Evolutionary conservation across 139 green algal genomes (phyloP).

Genomic region (Penium margaritaceum): DNA sequence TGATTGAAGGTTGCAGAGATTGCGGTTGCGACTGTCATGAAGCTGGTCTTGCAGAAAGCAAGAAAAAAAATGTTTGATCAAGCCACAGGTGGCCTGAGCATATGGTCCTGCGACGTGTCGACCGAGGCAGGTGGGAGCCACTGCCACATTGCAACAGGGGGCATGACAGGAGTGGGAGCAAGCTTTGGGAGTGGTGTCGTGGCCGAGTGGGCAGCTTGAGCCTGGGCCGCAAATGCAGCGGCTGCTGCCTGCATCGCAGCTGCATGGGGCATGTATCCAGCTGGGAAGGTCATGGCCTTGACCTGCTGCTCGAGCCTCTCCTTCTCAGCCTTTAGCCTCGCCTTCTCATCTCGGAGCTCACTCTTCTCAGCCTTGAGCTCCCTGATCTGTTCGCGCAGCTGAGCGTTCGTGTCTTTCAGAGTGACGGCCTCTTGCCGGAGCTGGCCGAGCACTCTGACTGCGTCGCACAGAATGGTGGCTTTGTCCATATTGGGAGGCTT

Average conservation of each 20-base stretch:
- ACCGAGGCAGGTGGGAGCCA: conserved; percentile 54
- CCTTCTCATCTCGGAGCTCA: conserved; percentile 39
- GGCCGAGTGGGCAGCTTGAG: too few relatives aligned
- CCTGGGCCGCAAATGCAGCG: conserved; percentile 30
- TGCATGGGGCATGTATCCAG: conserved; percentile 31
- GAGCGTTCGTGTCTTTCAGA: conserved; percentile 24
- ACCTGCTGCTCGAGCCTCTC: conserved; percentile 26
- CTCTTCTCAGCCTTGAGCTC: conserved; percentile 62
- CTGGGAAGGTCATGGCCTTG: conserved; percentile 29
- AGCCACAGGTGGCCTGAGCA: conserved; percentile 53
- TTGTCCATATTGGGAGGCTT: conserved; percentile 68
- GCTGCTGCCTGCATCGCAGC: conserved; percentile 21
- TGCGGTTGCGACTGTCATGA: too few relatives aligned
- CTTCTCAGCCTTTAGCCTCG: conserved; percentile 44
- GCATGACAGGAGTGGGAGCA: conserved; percentile 24
- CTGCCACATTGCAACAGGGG: conserved; percentile 50
- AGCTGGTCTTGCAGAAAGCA: too few relatives aligned
- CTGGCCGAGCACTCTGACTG: conserved; percentile 58
- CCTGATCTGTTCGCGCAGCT: conserved; percentile 67
- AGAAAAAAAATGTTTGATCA: too few relatives aligned
- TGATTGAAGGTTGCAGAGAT: too few relatives aligned
- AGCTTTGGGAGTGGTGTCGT: too few relatives aligned
- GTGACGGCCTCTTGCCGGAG: conserved; percentile 53
- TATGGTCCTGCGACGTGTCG: conserved; percentile 57
- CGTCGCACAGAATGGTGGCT: conserved; percentile 59